phyloP scores from a whole-genome alignment of 192 early-diverging fungal genomes.

The Coemansia reversa region DNA sequence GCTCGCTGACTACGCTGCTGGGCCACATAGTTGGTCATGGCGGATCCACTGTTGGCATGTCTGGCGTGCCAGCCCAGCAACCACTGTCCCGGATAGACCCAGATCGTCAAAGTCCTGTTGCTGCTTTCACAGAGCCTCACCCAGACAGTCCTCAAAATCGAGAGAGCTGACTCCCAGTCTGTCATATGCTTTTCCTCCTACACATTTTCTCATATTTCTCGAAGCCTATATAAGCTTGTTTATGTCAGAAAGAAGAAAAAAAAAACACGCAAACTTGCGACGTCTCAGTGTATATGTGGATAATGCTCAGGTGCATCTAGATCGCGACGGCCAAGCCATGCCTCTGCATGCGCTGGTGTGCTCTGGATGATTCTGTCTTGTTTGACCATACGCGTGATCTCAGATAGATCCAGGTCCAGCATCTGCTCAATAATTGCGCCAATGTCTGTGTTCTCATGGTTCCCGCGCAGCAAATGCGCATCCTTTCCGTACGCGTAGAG shows the following conservation, averaged over 20 bases:
- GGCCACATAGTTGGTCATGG: slow-evolving; percentile 20
- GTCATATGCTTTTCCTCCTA: background rate
- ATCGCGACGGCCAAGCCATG: slow-evolving; percentile 48
- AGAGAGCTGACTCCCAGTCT: background rate
- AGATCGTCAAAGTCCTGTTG: background rate
- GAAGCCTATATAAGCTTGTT: background rate
- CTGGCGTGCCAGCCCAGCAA: background rate
- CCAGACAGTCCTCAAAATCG: background rate
- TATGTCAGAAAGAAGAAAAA: background rate
- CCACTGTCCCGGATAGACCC: background rate
- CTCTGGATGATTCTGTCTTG: slow-evolving; percentile 36
- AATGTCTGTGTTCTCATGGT: slow-evolving; percentile 88
- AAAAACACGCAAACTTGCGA: background rate
- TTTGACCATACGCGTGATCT: slow-evolving; percentile 61
- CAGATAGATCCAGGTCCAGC: slow-evolving; percentile 63
- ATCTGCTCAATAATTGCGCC: slow-evolving; percentile 65
- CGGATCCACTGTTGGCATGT: background rate
- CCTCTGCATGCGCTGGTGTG: slow-evolving; percentile 25
- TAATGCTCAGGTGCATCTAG: slow-evolving; percentile 46
- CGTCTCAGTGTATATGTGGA: slow-evolving; percentile 15
- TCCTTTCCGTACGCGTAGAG: slow-evolving; percentile 79
- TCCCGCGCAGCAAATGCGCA: slow-evolving; percentile 64
- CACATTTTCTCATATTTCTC: background rate
- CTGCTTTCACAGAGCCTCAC: background rate
- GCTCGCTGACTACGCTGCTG: slow-evolving; percentile 26